Conservation (phyloP, 1,284 basidiomycete genomes). For the Melanopsichium pennsylvanicum region DNA sequence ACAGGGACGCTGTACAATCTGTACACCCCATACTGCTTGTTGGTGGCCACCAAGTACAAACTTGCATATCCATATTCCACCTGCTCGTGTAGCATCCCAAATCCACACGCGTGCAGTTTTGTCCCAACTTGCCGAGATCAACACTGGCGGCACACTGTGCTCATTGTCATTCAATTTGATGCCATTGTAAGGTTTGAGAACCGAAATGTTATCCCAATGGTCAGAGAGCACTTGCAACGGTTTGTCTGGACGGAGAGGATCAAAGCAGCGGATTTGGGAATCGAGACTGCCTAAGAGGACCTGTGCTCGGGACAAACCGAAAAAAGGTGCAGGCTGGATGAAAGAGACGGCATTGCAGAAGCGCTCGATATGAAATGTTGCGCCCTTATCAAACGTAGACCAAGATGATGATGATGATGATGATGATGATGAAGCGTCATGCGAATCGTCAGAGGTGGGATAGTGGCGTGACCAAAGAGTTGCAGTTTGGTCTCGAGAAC, state of each 20-base stretch:
- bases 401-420: background rate
- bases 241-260: slow-evolving; percentile 27
- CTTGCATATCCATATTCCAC: slow-evolving; percentile 18
- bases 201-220: slow-evolving; percentile 48
- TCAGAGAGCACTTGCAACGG: slow-evolving; percentile 38
- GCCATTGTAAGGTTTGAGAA: slow-evolving; percentile 9
- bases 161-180: background rate
- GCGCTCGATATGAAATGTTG: slow-evolving; percentile 14
- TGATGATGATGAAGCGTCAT: too few species aligned
- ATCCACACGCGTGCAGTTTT: slow-evolving; percentile 37
- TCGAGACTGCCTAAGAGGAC: slow-evolving; percentile 39
- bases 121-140: slow-evolving; percentile 52
- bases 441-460: too few species aligned
- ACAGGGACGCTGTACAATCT: slow-evolving; percentile 30
- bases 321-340: slow-evolving; percentile 1
- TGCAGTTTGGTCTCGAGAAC: slow-evolving; percentile 30
- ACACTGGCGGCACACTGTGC: background rate
- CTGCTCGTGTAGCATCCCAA: slow-evolving; percentile 6
- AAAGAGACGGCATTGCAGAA: slow-evolving; percentile 37
- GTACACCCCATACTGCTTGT: slow-evolving; percentile 48
- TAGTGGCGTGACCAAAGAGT: slow-evolving; percentile 25
- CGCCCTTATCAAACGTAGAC: slow-evolving; percentile 9
- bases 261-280: slow-evolving; percentile 45
- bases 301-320: slow-evolving; percentile 18
- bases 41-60: slow-evolving; percentile 41